Percentiles rank a stretch among this genome's conserved stretches.
phyloP scores from a whole-genome alignment of 331 rosid species.

The Acacia concinna region DNA sequence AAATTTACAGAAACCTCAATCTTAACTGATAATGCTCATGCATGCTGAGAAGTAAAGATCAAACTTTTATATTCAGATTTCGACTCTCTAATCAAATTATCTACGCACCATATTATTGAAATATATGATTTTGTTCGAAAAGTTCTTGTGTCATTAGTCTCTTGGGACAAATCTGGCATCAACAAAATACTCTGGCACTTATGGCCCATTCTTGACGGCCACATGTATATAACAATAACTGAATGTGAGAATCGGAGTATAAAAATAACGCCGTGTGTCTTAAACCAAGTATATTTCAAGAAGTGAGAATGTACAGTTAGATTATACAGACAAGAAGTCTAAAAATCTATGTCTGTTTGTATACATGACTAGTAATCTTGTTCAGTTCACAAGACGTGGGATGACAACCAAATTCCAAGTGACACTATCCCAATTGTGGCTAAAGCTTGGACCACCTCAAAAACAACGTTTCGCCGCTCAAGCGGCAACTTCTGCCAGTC shows the following conservation, averaged over 20 bases:
- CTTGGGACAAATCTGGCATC: not conserved
- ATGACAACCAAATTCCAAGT: slow-evolving; percentile 18
- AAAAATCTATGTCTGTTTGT: not conserved
- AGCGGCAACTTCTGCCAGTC: slow-evolving; percentile 15
- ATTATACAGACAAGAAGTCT: slow-evolving; percentile 6
- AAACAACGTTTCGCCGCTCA: not conserved
- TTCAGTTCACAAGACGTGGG: slow-evolving; percentile 5
- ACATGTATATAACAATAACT: not conserved
- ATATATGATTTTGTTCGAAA: not conserved
- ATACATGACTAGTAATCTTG: not conserved
- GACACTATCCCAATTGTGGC: slow-evolving; percentile 16
- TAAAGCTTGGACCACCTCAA: slow-evolving; percentile 5
- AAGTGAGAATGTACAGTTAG: slow-evolving; percentile 12
- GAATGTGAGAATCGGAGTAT: not conserved
- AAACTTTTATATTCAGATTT: not conserved
- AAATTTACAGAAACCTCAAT: not conserved
- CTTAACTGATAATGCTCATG: not conserved
- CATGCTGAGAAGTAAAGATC: not conserved
- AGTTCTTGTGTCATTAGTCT: not conserved
- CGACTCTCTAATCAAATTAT: not conserved
- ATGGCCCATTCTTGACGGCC: not conserved
- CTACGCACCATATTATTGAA: not conserved
- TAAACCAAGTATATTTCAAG: not conserved
- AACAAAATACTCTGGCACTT: not conserved
- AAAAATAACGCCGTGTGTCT: not conserved